Evolutionary conservation across 2,329 filamentous ascomycete genomes (phyloP), one percentile per base, ranked within the genome.

Genomic region (Colletotrichum cereale): DNA sequence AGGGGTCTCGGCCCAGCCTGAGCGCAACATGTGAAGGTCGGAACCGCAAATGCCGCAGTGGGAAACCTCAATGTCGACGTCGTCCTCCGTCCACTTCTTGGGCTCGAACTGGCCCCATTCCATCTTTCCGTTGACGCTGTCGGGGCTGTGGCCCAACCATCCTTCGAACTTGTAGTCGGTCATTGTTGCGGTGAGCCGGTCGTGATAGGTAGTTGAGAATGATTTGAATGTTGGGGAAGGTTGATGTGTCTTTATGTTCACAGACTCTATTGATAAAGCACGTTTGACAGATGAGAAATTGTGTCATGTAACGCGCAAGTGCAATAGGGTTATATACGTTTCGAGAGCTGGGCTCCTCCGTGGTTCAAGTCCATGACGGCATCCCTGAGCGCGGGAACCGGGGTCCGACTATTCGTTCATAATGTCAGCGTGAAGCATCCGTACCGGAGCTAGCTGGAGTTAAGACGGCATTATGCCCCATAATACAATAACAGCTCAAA

Each of bases 11-110:
- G 75, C 80, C 87, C 87, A 89, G 57, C 86, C 89, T 2, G 86
- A 88, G 47, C 86, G 83, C 4, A 91, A 82, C 5, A 82, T 86
- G 80, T 92, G 89, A 44, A 91, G 61, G 74, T 92, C 90, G 0
- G 86, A 87, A 66, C 89, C 90, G 77, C 90, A 92, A 73, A 92
- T 86, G 72, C 90, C 90, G 76, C 89, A 92, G 81, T 92, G 89
- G 3, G 88, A 87, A 73, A 93, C 82, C 76, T 88, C 84, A 75
- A 93, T 90, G 76, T 92, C 90, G 65, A 93, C 80, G 73, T 92
- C 89, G 34, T 85, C 87, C 77, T 92, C 90, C 55, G 89, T 86
- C 87, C 89, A 92, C n/a, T 82, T 80, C 83, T 92, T 92, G 47
- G 89, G 89, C 79, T 89, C 84, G 66, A 87, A 91, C 67, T 86